Conservation (phyloP, 768 basidiomycete genomes). For the Gymnopilus junonius region DNA sequence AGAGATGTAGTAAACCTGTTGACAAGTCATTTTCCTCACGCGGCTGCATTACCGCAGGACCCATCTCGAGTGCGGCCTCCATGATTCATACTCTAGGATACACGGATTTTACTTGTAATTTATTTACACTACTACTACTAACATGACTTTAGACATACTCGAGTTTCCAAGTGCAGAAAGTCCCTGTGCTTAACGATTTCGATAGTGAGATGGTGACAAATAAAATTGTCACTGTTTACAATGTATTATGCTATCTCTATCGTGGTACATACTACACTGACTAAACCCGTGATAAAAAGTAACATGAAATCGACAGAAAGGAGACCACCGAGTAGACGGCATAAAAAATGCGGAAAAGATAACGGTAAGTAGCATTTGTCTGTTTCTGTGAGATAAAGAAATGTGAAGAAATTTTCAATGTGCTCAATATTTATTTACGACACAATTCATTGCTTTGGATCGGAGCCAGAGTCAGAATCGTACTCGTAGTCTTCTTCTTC, state of each 20-base stretch:
- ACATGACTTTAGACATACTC: no score
- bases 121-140: background rate
- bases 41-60: conserved; percentile 39
- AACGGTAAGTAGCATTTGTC: background rate
- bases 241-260: conserved; percentile 11
- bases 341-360: background rate
- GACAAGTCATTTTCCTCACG: conserved; percentile 61
- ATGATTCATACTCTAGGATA: conserved; percentile 7
- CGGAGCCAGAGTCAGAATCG: conserved; percentile 28
- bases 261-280: conserved; percentile 18
- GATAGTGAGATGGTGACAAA: no score
- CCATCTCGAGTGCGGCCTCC: conserved; percentile 12
- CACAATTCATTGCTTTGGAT: background rate
- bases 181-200: no score
- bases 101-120: background rate
- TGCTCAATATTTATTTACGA: background rate
- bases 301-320: background rate
- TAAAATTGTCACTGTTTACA: background rate
- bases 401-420: background rate
- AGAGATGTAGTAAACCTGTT: conserved; percentile 64
- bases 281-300: conserved; percentile 5
- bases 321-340: background rate
- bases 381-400: background rate
- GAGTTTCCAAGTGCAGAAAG: no score
- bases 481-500: conserved; percentile 48